phyloP scores from a whole-genome alignment of 257 asterid species.

The Ballota nigra region DNA sequence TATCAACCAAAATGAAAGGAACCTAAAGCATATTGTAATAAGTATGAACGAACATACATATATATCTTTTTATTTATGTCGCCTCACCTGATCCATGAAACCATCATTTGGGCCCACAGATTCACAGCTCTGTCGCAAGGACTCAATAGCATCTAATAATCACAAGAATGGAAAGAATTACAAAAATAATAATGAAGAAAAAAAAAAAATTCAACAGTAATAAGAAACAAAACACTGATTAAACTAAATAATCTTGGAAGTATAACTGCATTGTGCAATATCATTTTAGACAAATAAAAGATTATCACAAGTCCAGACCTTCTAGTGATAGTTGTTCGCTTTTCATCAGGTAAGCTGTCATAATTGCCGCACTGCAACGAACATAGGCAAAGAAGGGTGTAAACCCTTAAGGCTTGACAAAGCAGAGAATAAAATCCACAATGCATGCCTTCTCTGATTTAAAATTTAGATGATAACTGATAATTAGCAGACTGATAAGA shows the following conservation, averaged over 20 bases:
- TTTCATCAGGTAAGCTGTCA: conserved; percentile 93
- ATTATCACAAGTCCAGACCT: conserved; percentile 49
- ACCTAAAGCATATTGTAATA: conserved; percentile 4
- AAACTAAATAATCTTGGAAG: conserved; percentile 1
- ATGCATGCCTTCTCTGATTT: conserved; percentile 30
- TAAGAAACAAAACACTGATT: conserved; percentile 12
- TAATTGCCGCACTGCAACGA: conserved; percentile 90
- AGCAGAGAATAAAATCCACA: conserved; percentile 38
- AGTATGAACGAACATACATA: conserved; percentile 5
- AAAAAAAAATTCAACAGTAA: not conserved
- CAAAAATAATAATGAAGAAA: conserved; percentile 10
- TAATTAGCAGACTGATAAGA: conserved; percentile 3
- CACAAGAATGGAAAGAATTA: conserved; percentile 3
- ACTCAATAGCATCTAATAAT: conserved; percentile 77
- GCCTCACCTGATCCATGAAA: conserved; percentile 85
- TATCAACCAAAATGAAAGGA: conserved; percentile 13
- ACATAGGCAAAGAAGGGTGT: conserved; percentile 63
- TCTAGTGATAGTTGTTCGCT: conserved; percentile 80
- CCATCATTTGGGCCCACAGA: conserved; percentile 90
- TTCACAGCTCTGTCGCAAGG: conserved; percentile 74
- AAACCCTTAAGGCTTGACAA: conserved; percentile 53
- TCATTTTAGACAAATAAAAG: conserved; percentile 20
- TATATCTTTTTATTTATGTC: conserved; percentile 18
- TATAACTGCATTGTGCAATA: conserved; percentile 18
- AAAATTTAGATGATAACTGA: conserved; percentile 11